phyloP scores from a whole-genome alignment of 768 basidiomycete species.

The Lactarius vividus region DNA sequence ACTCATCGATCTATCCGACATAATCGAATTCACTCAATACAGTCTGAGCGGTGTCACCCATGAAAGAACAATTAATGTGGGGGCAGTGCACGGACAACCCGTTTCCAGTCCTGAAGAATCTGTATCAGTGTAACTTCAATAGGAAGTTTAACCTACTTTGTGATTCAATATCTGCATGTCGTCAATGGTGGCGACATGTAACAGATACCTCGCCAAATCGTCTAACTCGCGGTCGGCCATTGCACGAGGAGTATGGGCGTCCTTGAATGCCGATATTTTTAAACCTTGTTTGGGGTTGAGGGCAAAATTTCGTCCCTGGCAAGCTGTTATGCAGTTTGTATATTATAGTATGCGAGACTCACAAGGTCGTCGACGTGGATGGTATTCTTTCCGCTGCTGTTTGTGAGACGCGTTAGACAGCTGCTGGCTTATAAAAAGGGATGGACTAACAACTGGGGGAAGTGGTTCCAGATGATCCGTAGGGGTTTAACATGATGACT shows the following conservation, averaged over 20 bases:
- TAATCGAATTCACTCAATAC: neutral
- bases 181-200: conserved; percentile 54
- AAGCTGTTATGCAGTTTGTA: conserved; percentile 2
- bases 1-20: conserved; percentile 2
- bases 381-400: conserved; percentile 65
- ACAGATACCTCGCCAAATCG: conserved; percentile 61
- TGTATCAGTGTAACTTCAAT: neutral
- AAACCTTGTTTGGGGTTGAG: conserved; percentile 82
- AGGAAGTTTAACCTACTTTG: conserved; percentile 45
- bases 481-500: conserved; percentile 80
- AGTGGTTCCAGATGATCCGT: conserved; percentile 85
- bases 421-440: neutral
- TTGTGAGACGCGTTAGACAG: neutral
- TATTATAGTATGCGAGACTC: conserved; percentile 27
- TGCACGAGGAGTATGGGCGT: conserved; percentile 64
- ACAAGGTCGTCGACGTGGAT: conserved; percentile 88
- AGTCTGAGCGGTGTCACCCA: neutral
- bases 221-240: conserved; percentile 67
- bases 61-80: conserved; percentile 20
- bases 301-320: conserved; percentile 68
- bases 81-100: conserved; percentile 31
- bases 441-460: conserved; percentile 65
- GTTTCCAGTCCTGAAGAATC: conserved; percentile 37
- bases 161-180: conserved; percentile 69
- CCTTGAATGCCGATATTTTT: conserved; percentile 79